Conservation (phyloP, 75 land plant genomes). For the Pseudotsuga menziesii region DNA sequence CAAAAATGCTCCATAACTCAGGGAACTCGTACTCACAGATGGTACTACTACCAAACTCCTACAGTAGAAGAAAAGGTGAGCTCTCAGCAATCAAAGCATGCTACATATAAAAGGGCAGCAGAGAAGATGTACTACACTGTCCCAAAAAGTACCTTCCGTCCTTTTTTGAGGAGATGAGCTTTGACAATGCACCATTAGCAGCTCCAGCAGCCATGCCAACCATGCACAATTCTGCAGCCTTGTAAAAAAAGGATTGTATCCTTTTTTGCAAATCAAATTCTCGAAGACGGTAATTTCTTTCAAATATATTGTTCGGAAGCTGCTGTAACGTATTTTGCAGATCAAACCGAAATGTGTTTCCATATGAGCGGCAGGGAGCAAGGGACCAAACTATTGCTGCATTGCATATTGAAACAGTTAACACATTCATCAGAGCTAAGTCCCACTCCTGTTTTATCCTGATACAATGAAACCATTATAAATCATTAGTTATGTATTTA, state of each 20-base stretch:
- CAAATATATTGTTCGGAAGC: conserved; percentile 94
- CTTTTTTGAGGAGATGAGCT: conserved; percentile 46
- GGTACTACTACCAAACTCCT: conserved; percentile 74
- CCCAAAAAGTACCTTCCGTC: conserved; percentile 36
- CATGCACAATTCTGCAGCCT: conserved; percentile 74
- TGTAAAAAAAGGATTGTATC: conserved; percentile 76
- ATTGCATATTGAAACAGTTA: conserved; percentile 80
- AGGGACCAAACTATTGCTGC: conserved; percentile 90
- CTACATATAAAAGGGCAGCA: neutral
- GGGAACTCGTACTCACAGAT: conserved; percentile 61
- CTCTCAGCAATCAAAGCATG: neutral
- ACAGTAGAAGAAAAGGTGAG: conserved; percentile 5
- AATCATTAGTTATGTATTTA: neutral
- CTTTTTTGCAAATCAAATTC: conserved; percentile 89
- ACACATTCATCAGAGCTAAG: conserved; percentile 77
- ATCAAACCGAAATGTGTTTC: conserved; percentile 81
- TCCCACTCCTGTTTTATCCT: conserved; percentile 97
- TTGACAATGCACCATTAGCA: conserved; percentile 67
- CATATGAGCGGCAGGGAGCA: conserved; percentile 96
- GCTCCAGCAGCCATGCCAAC: conserved; percentile 74
- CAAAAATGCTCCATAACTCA: conserved; percentile 88
- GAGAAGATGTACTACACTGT: neutral
- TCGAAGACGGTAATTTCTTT: conserved; percentile 79
- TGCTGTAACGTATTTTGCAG: conserved; percentile 90
- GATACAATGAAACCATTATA: conserved; percentile 9